Evolutionary conservation across 805 yeast species (phyloP).

Genomic region (Diddensiella transvaalensis): DNA sequence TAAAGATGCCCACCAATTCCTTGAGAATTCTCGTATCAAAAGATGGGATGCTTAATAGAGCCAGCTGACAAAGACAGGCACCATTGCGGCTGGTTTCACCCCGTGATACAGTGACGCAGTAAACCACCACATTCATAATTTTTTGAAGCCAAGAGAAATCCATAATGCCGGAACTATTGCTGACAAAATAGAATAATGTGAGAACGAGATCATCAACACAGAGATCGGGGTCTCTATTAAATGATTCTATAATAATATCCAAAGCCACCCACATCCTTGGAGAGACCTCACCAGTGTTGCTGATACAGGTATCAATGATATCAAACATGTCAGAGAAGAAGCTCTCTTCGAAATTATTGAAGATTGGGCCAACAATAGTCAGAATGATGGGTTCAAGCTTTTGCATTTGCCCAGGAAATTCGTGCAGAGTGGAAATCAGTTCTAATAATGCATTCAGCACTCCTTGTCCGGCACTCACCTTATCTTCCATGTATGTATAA

Average conservation of each 20-base stretch:
- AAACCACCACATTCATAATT: background rate
- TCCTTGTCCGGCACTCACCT: constrained; percentile 76
- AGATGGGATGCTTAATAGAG: background rate
- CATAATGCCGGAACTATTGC: constrained; percentile 40
- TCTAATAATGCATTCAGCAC: constrained; percentile 77
- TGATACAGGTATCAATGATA: constrained; percentile 62
- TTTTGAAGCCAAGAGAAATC: background rate
- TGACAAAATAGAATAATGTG: constrained; percentile 66
- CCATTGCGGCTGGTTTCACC: background rate
- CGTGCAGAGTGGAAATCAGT: constrained; percentile 73
- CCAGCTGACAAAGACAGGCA: background rate
- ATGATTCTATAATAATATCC: constrained; percentile 41
- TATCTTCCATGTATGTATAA: constrained; percentile 51
- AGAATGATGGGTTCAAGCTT: constrained; percentile 61
- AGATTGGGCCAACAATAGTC: constrained; percentile 65
- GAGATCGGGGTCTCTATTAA: constrained; percentile 44
- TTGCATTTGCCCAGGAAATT: constrained; percentile 61
- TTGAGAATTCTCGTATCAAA: background rate
- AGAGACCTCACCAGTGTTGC: constrained; percentile 55
- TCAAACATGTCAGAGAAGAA: constrained; percentile 75
- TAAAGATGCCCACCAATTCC: background rate
- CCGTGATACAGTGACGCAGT: background rate
- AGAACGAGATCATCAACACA: constrained; percentile 71
- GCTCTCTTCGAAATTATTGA: constrained; percentile 57
- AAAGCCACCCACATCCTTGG: constrained; percentile 73